These are phyloP conservation scores for Calonectria hawksworthii DNA, from an alignment of 2,329 filamentous ascomycete genomes.

Conservation along the genomic window DNA sequence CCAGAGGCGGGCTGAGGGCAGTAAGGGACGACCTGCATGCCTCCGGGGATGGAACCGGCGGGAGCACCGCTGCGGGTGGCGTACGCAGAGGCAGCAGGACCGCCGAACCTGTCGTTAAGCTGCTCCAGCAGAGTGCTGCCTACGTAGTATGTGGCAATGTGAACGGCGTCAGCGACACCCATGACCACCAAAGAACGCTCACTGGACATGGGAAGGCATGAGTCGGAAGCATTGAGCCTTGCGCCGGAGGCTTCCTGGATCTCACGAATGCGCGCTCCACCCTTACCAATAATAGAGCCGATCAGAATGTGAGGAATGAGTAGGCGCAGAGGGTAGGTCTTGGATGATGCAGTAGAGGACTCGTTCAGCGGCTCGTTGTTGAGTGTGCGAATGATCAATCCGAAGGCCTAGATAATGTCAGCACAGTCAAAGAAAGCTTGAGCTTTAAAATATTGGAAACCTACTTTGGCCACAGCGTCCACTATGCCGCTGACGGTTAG, in stretches of 20 bases:
- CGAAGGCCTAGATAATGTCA: constrained; percentile 80
- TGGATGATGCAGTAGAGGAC: constrained; percentile 91
- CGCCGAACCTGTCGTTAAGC: constrained; percentile 95
- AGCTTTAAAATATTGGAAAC: constrained; percentile 36
- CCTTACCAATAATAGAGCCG: constrained; percentile 98
- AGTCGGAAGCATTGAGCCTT: constrained; percentile 95
- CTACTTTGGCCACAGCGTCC: constrained; percentile 95
- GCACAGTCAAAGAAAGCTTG: constrained; percentile 27
- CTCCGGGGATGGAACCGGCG: constrained; percentile 92
- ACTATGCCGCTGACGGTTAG: constrained; percentile 97
- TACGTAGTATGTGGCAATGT: constrained; percentile 99
- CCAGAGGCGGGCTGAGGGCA: constrained; percentile 93
- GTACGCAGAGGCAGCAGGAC: constrained; percentile 96
- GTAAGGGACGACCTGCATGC: constrained; percentile 99
- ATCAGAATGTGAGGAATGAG: constrained; percentile 98
- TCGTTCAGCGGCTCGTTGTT: constrained; percentile 95
- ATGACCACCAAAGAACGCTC: constrained; percentile 98
- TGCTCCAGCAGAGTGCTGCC: constrained; percentile 98
- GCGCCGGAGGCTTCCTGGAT: constrained; percentile 98
- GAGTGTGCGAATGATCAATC: constrained; percentile 95
- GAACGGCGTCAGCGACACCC: constrained; percentile 96
- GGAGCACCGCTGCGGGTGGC: constrained; percentile 94
- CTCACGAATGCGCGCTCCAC: constrained; percentile 94
- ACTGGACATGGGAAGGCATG: constrained; percentile 92
- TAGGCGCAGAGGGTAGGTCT: constrained; percentile 96